phyloP scores from a whole-genome alignment of 495 filamentous ascomycete species.

The Podospora pseudoanserina region DNA sequence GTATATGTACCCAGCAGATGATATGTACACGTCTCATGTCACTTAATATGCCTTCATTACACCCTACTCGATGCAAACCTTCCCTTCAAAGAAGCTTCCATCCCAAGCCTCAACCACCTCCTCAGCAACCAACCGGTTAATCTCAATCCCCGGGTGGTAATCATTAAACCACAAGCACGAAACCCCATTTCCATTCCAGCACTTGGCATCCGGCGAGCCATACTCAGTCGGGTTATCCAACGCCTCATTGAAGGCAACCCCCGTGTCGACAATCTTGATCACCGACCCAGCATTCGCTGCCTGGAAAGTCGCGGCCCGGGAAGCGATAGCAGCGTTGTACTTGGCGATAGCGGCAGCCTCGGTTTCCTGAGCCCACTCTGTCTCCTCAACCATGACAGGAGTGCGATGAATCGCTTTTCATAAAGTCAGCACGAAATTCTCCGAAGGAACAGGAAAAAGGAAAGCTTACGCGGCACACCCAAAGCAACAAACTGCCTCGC shows the following conservation, averaged over 20 bases:
- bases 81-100: conserved; percentile 27
- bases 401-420: conserved; percentile 56
- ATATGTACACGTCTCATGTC: too few relatives aligned
- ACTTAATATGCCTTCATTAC: too few relatives aligned
- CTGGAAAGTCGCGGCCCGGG: conserved; percentile 27
- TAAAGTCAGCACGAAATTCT: not conserved
- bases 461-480: conserved; percentile 58
- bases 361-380: conserved; percentile 16
- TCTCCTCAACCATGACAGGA: conserved; percentile 47
- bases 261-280: conserved; percentile 39
- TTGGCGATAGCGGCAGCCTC: conserved; percentile 38
- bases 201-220: conserved; percentile 42
- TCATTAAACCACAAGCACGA: conserved; percentile 47
- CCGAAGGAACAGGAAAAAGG: conserved; percentile 5
- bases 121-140: conserved; percentile 35
- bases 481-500: conserved; percentile 74
- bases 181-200: conserved; percentile 43
- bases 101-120: conserved; percentile 43
- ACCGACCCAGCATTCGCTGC: conserved; percentile 29
- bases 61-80: not conserved
- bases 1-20: too few relatives aligned
- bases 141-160: conserved; percentile 43
- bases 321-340: conserved; percentile 36
- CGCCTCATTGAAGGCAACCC: conserved; percentile 36
- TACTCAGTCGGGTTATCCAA: conserved; percentile 42